A percentile compares a stretch with the other conserved stretches of the same genome.
phyloP scores from a whole-genome alignment of 257 asterid species.

The Solanum peruvianum region DNA sequence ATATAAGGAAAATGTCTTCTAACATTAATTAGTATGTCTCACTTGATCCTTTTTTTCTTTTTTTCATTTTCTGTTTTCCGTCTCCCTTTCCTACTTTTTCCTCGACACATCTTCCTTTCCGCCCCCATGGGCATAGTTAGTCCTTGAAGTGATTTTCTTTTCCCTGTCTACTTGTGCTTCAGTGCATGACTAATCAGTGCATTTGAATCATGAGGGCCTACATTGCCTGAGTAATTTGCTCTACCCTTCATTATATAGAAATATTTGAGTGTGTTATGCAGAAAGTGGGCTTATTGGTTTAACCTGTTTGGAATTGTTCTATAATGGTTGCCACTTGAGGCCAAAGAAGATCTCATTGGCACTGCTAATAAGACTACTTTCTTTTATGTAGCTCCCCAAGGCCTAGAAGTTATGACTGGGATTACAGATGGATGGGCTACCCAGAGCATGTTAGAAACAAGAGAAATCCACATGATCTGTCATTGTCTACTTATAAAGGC shows the following conservation, averaged over 20 bases:
- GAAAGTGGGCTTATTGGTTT: background rate
- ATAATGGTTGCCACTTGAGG: background rate
- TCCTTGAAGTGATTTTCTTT: background rate
- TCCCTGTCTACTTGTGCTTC: background rate
- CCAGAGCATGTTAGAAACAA: constrained; percentile 38
- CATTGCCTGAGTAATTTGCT: background rate
- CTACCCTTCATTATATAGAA: background rate
- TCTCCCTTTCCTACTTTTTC: background rate
- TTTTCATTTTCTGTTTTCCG: background rate
- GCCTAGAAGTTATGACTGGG: constrained; percentile 53
- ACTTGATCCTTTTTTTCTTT: background rate
- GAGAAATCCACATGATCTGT: constrained; percentile 49
- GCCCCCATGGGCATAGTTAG: background rate
- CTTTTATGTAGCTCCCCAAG: constrained; percentile 37
- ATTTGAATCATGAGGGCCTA: background rate
- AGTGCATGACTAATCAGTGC: background rate
- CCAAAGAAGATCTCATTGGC: background rate
- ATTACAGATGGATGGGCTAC: constrained; percentile 84
- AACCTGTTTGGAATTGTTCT: background rate
- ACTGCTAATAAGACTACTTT: constrained; percentile 1
- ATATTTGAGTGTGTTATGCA: background rate
- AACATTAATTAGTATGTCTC: constrained; percentile 60
- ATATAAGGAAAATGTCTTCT: constrained; percentile 89
- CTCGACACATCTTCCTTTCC: background rate
- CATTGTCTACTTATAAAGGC: constrained; percentile 81